Conservation (phyloP, 179 eudicot species). For the Sideroxylon spinosum region DNA sequence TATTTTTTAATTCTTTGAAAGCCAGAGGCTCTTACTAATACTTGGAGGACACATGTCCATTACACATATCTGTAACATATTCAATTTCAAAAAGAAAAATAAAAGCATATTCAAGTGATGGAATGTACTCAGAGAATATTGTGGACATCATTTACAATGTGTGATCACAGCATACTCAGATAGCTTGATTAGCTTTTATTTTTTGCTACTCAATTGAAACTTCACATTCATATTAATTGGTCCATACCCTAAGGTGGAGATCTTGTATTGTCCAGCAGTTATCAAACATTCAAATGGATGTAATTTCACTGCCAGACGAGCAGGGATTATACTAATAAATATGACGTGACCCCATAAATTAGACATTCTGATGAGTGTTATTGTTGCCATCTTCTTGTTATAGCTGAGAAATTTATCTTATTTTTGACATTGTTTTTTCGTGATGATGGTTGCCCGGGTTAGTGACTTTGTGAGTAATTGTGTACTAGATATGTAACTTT, state of each 20-base stretch:
- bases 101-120: no score
- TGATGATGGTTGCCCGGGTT: background rate
- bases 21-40: no score
- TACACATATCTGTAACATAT: no score
- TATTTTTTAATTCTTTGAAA: no score
- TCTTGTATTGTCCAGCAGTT: no score
- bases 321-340: background rate
- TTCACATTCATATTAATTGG: constrained; percentile 1
- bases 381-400: background rate
- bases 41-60: no score
- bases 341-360: no score
- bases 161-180: no score
- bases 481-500: no score
- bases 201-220: background rate
- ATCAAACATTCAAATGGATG: background rate
- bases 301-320: background rate
- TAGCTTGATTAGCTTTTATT: background rate
- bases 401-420: background rate
- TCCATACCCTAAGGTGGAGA: constrained; percentile 5
- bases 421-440: background rate
- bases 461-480: background rate
- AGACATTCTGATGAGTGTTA: background rate
- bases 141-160: no score
- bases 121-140: background rate
- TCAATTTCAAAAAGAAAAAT: no score